Conservation (phyloP, 2,329 filamentous ascomycete species). For the Ophiosphaerella herpotricha region DNA sequence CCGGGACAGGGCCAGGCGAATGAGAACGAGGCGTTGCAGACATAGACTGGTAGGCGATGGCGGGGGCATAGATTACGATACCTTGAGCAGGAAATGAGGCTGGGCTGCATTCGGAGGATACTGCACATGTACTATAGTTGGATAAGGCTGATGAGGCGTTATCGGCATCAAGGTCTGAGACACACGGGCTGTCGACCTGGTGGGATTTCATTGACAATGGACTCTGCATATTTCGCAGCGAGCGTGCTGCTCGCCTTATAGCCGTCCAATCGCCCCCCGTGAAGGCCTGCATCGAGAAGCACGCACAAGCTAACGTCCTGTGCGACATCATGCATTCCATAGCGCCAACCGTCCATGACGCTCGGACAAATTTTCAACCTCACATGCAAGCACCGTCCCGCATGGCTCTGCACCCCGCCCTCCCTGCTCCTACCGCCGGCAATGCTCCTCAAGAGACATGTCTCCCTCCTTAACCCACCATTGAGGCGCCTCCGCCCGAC, state of each 20-base stretch:
- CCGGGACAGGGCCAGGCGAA: constrained; percentile 50
- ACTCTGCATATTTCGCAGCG: constrained; percentile 2
- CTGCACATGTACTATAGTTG: constrained; percentile 32
- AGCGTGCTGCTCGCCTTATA: constrained; percentile 2
- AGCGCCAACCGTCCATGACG: constrained; percentile 3
- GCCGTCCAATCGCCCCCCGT: too few relatives aligned
- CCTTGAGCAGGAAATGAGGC: constrained; percentile 9
- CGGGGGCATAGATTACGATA: constrained; percentile 15
- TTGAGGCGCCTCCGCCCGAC: constrained; percentile 31
- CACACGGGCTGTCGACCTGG: background rate
- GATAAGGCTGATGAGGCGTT: constrained; percentile 15
- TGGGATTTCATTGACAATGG: constrained; percentile 4
- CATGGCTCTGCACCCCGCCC: constrained; percentile 6
- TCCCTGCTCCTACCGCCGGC: constrained; percentile 28
- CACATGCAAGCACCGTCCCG: background rate
- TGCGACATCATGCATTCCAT: constrained; percentile 7
- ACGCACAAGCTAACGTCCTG: background rate
- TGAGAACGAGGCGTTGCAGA: constrained; percentile 27
- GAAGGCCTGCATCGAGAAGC: too few relatives aligned
- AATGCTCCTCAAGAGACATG: constrained; percentile 46
- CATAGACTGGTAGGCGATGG: constrained; percentile 10
- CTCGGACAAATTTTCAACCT: constrained; percentile 4
- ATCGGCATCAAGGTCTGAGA: background rate
- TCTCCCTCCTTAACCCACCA: constrained; percentile 37
- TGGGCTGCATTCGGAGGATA: constrained; percentile 4